Conservation (phyloP, 139 green algal species). For the Parachlorella kessleri region DNA sequence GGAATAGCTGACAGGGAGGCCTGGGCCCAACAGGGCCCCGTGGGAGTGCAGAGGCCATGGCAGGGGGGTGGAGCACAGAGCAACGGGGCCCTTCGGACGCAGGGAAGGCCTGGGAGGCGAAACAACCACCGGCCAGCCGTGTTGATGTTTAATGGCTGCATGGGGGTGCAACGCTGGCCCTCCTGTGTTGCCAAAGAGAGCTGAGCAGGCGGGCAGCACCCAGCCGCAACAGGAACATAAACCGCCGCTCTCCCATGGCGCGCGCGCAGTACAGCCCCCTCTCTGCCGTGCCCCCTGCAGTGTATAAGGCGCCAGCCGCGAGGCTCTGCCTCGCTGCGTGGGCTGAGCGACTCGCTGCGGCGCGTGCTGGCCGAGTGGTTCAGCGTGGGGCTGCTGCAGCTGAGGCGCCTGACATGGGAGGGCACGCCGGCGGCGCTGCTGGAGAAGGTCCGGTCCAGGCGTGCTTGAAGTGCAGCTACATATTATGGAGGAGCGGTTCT, state of each 20-base stretch:
- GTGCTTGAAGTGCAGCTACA: too few species aligned
- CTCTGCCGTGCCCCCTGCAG: not conserved
- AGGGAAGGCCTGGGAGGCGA: too few species aligned
- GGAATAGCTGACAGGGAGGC: not conserved
- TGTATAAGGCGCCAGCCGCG: not conserved
- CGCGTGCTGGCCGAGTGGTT: slow-evolving; percentile 71
- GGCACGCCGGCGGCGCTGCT: slow-evolving; percentile 57
- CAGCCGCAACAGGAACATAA: not conserved
- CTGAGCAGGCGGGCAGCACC: slow-evolving; percentile 1
- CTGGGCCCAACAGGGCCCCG: slow-evolving; percentile 29
- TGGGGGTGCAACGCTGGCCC: not conserved
- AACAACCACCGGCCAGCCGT: too few species aligned
- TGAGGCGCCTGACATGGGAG: slow-evolving; percentile 76
- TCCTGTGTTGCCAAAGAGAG: not conserved
- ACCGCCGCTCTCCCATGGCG: not conserved
- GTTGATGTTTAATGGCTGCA: slow-evolving; percentile 37
- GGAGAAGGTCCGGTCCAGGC: slow-evolving; percentile 53
- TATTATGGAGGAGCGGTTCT: too few species aligned
- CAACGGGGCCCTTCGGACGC: too few species aligned
- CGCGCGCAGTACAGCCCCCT: too few species aligned
- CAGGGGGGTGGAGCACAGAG: too few species aligned
- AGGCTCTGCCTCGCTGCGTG: slow-evolving; percentile 4
- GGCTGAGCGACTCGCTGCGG: slow-evolving; percentile 36
- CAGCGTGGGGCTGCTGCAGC: slow-evolving; percentile 67
- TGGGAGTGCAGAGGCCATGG: too few species aligned